phyloP scores from a whole-genome alignment of 257 asterid genomes.

The Lycium barbarum region DNA sequence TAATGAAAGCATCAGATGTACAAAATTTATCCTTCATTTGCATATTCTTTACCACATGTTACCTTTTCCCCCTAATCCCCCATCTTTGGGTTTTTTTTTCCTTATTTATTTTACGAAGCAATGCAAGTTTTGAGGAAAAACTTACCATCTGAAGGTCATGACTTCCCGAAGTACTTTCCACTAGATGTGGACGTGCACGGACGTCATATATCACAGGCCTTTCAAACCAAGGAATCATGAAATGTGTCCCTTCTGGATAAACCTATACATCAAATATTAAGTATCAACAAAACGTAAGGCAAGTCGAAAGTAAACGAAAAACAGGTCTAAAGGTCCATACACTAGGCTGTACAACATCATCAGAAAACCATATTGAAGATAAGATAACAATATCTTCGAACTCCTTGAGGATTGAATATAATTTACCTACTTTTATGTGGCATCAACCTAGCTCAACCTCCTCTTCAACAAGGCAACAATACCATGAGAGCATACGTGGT shows the following conservation, averaged over 20 bases:
- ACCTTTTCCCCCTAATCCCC: neutral
- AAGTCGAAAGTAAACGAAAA: neutral
- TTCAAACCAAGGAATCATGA: slow-evolving; percentile 93
- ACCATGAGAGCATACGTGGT: neutral
- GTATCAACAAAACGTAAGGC: neutral
- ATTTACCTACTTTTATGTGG: neutral
- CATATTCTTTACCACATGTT: neutral
- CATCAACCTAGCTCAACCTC: neutral
- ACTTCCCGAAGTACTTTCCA: slow-evolving; percentile 95
- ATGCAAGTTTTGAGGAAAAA: neutral
- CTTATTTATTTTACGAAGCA: neutral
- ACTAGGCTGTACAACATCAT: neutral
- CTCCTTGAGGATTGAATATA: neutral
- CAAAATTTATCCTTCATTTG: neutral
- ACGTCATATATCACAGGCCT: slow-evolving; percentile 90
- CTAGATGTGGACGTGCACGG: slow-evolving; percentile 89
- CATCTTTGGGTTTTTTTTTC: neutral
- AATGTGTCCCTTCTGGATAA: slow-evolving; percentile 95
- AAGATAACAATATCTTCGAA: neutral
- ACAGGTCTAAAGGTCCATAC: neutral
- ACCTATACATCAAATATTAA: slow-evolving; percentile 50
- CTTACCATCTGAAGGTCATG: slow-evolving; percentile 96
- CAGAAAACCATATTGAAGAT: neutral
- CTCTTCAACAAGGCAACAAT: neutral
- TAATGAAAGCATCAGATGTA: neutral